These are phyloP conservation scores for Penicillium sp. DNA, from an alignment of 2,329 filamentous ascomycete species.

Conservation along the genomic window DNA sequence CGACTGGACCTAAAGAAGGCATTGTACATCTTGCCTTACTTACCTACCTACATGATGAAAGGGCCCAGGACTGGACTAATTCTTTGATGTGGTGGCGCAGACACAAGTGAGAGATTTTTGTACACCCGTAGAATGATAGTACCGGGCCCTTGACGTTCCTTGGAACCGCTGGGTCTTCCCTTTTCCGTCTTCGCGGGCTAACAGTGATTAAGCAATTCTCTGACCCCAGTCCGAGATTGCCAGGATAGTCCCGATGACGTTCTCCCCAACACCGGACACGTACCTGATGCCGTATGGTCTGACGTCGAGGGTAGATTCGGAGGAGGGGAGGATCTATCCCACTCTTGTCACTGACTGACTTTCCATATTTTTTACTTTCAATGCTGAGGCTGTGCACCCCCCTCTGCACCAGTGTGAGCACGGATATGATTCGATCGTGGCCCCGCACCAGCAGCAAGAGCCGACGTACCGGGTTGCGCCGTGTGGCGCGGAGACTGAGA, in stretches of 20 bases:
- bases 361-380: background rate
- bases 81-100: constrained; percentile 2
- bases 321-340: background rate
- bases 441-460: constrained; percentile 25
- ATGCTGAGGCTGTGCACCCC: constrained; percentile 32
- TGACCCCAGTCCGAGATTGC: constrained; percentile 10
- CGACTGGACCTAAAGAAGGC: too few relatives aligned
- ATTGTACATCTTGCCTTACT: background rate
- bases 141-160: constrained; percentile 13
- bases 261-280: background rate
- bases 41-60: background rate
- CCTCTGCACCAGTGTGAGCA: constrained; percentile 6
- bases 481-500: constrained; percentile 18
- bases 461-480: constrained; percentile 21
- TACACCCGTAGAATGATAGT: background rate
- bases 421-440: constrained; percentile 21
- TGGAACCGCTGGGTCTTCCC: constrained; percentile 25
- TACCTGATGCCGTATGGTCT: background rate
- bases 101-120: constrained; percentile 14
- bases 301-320: background rate
- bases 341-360: background rate
- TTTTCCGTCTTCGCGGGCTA: constrained; percentile 17
- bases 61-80: background rate
- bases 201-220: constrained; percentile 20
- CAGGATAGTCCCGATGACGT: constrained; percentile 18